These are phyloP conservation scores for Cryphonectria parasitica DNA, from an alignment of 2,329 filamentous ascomycete species.

Conservation along the genomic window DNA sequence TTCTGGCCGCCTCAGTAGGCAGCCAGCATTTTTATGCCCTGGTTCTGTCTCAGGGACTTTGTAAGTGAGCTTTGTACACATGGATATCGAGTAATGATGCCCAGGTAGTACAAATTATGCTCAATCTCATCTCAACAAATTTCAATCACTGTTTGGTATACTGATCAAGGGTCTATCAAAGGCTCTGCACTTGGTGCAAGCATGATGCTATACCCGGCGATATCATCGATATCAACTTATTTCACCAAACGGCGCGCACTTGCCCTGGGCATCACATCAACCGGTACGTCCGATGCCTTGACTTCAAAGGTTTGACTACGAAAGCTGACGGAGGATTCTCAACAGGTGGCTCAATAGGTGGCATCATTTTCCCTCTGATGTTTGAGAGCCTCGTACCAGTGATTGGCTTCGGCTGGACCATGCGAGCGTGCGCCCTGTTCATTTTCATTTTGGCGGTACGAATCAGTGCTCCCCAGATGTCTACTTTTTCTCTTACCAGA, in stretches of 20 bases:
- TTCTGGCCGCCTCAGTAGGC: conserved; percentile 57
- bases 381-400: conserved; percentile 33
- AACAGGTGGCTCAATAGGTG: conserved; percentile 35
- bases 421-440: conserved; percentile 36
- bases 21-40: conserved; percentile 31
- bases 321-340: neutral
- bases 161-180: neutral
- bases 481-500: too few relatives aligned
- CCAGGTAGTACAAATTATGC: neutral
- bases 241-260: conserved; percentile 34
- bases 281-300: neutral
- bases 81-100: neutral
- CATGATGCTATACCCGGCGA: conserved; percentile 24
- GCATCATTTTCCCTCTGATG: conserved; percentile 39
- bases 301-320: too few relatives aligned
- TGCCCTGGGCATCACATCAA: conserved; percentile 32
- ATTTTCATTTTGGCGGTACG: conserved; percentile 30
- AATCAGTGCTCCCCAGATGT: too few relatives aligned
- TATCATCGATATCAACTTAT: conserved; percentile 28
- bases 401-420: conserved; percentile 38
- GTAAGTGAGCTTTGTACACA: conserved; percentile 11
- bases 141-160: neutral
- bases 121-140: neutral
- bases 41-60: conserved; percentile 31
- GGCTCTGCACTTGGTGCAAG: conserved; percentile 29